Percentiles rank a stretch among this genome's conserved stretches.
phyloP scores from a whole-genome alignment of 768 basidiomycete species.

The Trametes cingulata region DNA sequence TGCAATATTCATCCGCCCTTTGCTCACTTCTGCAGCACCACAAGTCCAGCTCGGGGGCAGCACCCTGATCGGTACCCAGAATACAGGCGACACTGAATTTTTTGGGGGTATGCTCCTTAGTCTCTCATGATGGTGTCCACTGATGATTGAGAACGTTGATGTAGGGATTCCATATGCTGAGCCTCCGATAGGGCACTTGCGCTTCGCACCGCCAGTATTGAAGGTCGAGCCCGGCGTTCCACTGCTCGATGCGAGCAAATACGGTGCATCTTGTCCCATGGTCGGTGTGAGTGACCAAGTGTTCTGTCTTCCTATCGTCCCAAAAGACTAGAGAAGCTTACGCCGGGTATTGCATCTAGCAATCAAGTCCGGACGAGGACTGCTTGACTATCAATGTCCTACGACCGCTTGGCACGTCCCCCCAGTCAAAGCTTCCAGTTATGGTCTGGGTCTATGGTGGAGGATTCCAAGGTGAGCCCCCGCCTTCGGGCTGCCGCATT shows the following conservation, averaged over 20 bases:
- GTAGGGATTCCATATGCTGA: slow-evolving; percentile 39
- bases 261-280: slow-evolving; percentile 30
- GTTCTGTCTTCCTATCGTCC: no score
- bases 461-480: slow-evolving; percentile 28
- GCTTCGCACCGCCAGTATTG: slow-evolving; percentile 31
- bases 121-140: no score
- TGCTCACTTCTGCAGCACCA: neutral
- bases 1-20: neutral
- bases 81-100: slow-evolving; percentile 28
- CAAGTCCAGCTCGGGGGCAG: slow-evolving; percentile 27
- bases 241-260: slow-evolving; percentile 23
- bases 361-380: slow-evolving; percentile 37
- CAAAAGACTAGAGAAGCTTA: neutral
- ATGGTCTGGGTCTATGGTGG: slow-evolving; percentile 50
- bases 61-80: slow-evolving; percentile 25
- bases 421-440: slow-evolving; percentile 38
- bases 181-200: slow-evolving; percentile 32
- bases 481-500: neutral
- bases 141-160: neutral
- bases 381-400: slow-evolving; percentile 52
- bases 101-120: slow-evolving; percentile 29
- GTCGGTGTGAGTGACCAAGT: slow-evolving; percentile 34
- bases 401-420: slow-evolving; percentile 36
- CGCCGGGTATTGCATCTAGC: neutral
- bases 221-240: slow-evolving; percentile 11